Percentiles rank a stretch among this genome's conserved stretches.
phyloP scores from a whole-genome alignment of 306 rosid genomes.

The Quercus variabilis region DNA sequence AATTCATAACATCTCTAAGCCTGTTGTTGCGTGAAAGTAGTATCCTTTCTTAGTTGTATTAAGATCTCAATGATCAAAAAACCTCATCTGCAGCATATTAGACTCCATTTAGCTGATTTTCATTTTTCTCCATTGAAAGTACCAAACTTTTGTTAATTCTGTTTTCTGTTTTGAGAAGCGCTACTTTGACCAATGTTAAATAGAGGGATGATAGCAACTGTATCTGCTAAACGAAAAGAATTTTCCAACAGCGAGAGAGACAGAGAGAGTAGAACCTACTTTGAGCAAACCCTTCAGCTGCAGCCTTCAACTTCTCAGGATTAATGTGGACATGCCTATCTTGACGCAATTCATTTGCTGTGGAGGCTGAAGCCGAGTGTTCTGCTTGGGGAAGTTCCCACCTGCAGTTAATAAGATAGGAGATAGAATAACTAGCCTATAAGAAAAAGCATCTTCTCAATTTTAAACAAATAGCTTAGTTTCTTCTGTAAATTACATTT shows the following conservation, averaged over 20 bases:
- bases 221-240: not conserved
- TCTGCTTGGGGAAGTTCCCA: conserved; percentile 61
- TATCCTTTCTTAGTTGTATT: not conserved
- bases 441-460: not conserved
- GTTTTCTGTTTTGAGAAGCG: not conserved
- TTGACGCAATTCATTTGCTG: conserved; percentile 80
- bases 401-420: conserved; percentile 35
- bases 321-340: conserved; percentile 45
- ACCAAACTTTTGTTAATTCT: not conserved
- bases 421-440: not conserved
- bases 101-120: not conserved
- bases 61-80: not conserved
- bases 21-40: not conserved
- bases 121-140: not conserved
- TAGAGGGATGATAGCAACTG: not conserved
- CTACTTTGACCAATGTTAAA: not conserved
- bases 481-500: not conserved
- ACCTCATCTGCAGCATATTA: not conserved
- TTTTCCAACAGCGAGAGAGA: not conserved
- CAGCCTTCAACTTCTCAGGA: conserved; percentile 86
- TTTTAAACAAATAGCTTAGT: not conserved
- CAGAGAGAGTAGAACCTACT: conserved; percentile 35
- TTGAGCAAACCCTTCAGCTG: conserved; percentile 75
- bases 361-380: conserved; percentile 55
- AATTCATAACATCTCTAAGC: not conserved